phyloP scores from a whole-genome alignment of 139 green algal genomes.

The Chlorella vulgaris region DNA sequence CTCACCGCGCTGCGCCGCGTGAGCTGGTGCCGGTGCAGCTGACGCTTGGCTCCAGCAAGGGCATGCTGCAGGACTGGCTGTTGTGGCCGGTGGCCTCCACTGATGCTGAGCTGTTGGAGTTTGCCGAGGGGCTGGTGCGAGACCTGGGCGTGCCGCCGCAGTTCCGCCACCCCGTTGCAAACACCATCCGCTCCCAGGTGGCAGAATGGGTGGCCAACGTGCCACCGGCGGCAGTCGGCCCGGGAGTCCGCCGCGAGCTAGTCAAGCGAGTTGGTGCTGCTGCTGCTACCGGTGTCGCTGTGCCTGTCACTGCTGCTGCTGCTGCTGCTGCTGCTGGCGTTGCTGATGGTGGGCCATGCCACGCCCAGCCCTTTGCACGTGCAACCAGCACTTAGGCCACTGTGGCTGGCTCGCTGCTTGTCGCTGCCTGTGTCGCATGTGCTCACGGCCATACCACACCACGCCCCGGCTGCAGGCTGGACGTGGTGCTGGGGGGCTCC shows the following conservation, averaged over 20 bases:
- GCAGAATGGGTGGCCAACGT: constrained; percentile 18
- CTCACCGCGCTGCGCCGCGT: background rate
- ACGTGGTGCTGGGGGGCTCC: constrained; percentile 12
- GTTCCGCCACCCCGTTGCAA: background rate
- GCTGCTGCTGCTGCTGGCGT: background rate
- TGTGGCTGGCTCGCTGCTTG: background rate
- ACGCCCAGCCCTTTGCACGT: no score
- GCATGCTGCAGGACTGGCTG: constrained; percentile 15
- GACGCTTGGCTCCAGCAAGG: background rate
- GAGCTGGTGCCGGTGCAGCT: constrained; percentile 22
- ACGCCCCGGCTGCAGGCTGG: constrained; percentile 12
- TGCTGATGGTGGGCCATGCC: no score
- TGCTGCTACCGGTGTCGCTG: no score
- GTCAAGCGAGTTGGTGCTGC: constrained; percentile 18
- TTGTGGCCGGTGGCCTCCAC: background rate
- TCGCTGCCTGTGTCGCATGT: background rate
- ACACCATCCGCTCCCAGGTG: background rate
- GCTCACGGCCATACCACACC: background rate
- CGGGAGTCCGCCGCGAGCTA: constrained; percentile 13
- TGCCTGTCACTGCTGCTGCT: background rate
- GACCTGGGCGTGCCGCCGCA: constrained; percentile 14
- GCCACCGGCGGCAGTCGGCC: background rate
- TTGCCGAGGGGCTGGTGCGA: background rate
- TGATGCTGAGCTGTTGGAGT: background rate
- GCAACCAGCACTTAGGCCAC: background rate